Conservation (phyloP, 208 protist genomes). For the Acanthamoeba sp. region DNA sequence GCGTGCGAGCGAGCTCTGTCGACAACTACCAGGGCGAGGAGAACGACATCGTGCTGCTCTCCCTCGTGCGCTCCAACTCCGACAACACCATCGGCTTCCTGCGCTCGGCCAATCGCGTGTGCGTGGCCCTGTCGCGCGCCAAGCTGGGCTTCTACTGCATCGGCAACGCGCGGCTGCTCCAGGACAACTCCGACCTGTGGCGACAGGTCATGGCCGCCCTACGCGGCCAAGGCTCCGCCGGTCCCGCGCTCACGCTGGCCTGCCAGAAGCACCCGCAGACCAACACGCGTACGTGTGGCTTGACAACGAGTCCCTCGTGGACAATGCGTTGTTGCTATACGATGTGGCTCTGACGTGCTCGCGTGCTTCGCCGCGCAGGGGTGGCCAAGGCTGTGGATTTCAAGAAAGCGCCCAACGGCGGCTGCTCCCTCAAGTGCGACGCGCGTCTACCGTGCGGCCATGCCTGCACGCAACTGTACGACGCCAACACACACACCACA, state of each 20-base stretch:
- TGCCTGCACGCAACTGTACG: conserved; percentile 43
- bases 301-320: too few relatives aligned
- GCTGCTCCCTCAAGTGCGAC: conserved; percentile 71
- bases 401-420: conserved; percentile 70
- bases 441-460: conserved; percentile 75
- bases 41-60: conserved; percentile 85
- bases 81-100: conserved; percentile 82
- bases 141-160: conserved; percentile 81
- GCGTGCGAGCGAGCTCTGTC: conserved; percentile 76
- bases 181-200: conserved; percentile 41
- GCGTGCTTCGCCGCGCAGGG: too few relatives aligned
- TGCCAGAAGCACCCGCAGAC: conserved; percentile 80
- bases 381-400: too few relatives aligned
- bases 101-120: conserved; percentile 82
- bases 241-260: conserved; percentile 1
- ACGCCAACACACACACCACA: not conserved
- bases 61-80: conserved; percentile 82
- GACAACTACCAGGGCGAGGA: conserved; percentile 89
- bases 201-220: not conserved
- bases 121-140: conserved; percentile 86
- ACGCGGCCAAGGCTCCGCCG: not conserved
- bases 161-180: conserved; percentile 71
- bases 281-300: not conserved
- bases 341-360: too few relatives aligned
- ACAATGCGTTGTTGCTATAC: too few relatives aligned